Evolutionary conservation across 139 green algal species (phyloP), one percentile per base, ranked within the genome.

Genomic region (Diplosphaera chodatii): DNA sequence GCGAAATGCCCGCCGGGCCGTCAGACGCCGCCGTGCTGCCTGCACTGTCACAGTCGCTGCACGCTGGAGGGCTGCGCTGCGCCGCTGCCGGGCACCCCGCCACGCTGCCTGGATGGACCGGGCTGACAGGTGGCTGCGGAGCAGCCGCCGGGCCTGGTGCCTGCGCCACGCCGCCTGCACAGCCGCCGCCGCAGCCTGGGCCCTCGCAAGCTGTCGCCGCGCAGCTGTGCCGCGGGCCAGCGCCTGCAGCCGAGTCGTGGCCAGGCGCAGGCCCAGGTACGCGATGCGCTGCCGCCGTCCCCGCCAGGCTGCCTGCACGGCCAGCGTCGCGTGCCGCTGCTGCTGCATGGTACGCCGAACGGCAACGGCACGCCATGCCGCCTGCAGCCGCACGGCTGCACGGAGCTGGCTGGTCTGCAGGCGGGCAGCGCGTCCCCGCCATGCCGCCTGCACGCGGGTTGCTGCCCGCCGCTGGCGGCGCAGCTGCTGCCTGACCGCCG

Each of bases 11-110:
- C 13, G 13, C 16, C 48, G 16, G 10, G 22, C 13, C 34, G 29
- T 25, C 13, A 13, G 55, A 1, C 63, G 34, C 2, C 63, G 62
- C 62, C 62, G 64, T 31, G 62, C 63, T 32, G 70, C 32, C 29
- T 75, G 70, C n/a, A 69, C 27, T 63, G 27, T 25, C 30, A 75
- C 27, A 33, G 59, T n/a, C 25, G 59, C 59, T 20, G 33, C 71
- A 29, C 68, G 48, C 67, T 76, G 82, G 67, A 75, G 32, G 25
- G 68, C 72, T n/a, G 77, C n/a, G 13, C 25, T 10, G 10, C 48
- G 48, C 48, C 48, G 8, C 3, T 10, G n/a, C 37, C 15, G 5
- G n/a, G 32, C 5, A 32, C 69, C 32, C 2, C 63, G 62, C 62
- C 62, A 68, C 32, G 3, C 31, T 31, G 68, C 31, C 32, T 80